Evolutionary conservation across 2,329 filamentous ascomycete genomes (phyloP).

Genomic region (Lecanicillium sp.): DNA sequence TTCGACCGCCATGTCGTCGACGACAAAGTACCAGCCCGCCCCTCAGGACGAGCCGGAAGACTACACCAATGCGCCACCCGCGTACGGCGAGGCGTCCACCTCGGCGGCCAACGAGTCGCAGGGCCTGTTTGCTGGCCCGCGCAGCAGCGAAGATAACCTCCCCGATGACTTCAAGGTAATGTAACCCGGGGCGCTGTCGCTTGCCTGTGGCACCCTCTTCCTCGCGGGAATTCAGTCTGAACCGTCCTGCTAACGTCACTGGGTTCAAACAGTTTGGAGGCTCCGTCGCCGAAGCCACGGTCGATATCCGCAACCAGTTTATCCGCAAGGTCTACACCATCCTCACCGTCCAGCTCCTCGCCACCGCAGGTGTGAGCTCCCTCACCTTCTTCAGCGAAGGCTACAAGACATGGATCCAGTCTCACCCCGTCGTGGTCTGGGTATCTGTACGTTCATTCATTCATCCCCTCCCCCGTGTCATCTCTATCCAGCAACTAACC

Average conservation of each 20-base stretch:
- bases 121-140: constrained; percentile 59
- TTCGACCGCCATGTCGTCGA: constrained; percentile 55
- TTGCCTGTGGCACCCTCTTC: no score
- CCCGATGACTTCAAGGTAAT: constrained; percentile 92
- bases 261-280: constrained; percentile 88
- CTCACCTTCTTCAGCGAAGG: constrained; percentile 75
- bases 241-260: no score
- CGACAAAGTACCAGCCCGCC: constrained; percentile 74
- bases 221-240: no score
- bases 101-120: constrained; percentile 34
- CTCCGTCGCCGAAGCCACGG: constrained; percentile 83
- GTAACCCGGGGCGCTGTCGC: no score
- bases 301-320: constrained; percentile 96
- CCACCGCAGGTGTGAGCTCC: constrained; percentile 71
- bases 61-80: constrained; percentile 74
- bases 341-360: constrained; percentile 86
- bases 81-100: constrained; percentile 56
- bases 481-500: background rate
- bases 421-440: constrained; percentile 77
- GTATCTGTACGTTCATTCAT: constrained; percentile 54
- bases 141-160: constrained; percentile 80
- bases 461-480: background rate
- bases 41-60: constrained; percentile 82
- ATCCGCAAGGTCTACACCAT: constrained; percentile 97
- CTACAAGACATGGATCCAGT: constrained; percentile 85